Conservation (phyloP, 106 monocot species). For the Dendrobium officinale region DNA sequence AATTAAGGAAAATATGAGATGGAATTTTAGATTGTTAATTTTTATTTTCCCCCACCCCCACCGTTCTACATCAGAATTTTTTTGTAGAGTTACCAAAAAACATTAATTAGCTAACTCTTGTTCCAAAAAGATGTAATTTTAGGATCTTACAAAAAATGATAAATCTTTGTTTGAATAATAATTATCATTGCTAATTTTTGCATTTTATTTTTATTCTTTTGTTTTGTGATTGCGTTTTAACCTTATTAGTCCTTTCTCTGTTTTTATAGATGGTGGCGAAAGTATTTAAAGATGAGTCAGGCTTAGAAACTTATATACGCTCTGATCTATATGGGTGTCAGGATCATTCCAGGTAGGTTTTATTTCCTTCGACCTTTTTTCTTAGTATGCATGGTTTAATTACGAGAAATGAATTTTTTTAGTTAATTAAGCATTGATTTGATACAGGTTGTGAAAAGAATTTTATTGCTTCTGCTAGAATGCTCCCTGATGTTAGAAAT, state of each 20-base stretch:
- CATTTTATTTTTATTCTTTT: neutral
- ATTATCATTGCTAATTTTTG: neutral
- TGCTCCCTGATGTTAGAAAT: neutral
- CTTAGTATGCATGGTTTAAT: neutral
- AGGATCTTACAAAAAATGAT: neutral
- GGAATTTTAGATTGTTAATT: no score
- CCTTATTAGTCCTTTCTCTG: neutral
- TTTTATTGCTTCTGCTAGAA: neutral
- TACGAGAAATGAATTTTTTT: neutral
- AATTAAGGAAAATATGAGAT: no score
- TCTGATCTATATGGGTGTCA: constrained; percentile 60
- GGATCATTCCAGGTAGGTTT: constrained; percentile 45
- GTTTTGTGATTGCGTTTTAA: neutral
- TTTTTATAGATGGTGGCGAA: constrained; percentile 45
- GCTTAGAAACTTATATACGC: constrained; percentile 66
- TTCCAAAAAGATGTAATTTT: neutral
- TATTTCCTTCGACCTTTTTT: neutral
- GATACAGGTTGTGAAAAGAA: neutral
- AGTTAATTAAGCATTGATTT: constrained; percentile 2
- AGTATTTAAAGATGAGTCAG: constrained; percentile 66
- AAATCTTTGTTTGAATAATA: neutral
- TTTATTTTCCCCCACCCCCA: no score
- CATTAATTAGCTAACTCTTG: neutral
- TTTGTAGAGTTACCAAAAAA: neutral
- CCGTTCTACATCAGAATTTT: neutral